phyloP scores from a whole-genome alignment of 306 rosid species.

The Senna siamea region DNA sequence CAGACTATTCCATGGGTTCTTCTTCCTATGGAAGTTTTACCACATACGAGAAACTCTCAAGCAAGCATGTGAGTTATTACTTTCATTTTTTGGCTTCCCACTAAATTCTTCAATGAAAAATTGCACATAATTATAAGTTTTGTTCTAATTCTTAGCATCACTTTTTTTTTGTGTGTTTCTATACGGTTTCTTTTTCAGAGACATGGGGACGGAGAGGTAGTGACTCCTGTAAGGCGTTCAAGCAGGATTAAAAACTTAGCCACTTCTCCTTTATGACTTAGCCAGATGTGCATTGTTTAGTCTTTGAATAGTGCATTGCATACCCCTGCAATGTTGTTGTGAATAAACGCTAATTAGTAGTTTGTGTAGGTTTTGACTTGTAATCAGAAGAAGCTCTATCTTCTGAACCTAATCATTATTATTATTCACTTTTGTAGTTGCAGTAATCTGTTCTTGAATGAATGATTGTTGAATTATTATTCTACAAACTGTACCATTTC shows the following conservation, averaged over 20 bases:
- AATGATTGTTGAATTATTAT: neutral
- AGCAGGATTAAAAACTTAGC: conserved; percentile 34
- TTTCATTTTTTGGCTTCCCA: neutral
- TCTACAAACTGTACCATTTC: neutral
- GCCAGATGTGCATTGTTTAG: neutral
- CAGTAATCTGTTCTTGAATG: neutral
- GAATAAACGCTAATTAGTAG: neutral
- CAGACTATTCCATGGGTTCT: conserved; percentile 63
- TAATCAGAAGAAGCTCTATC: conserved; percentile 39
- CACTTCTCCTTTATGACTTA: conserved; percentile 12
- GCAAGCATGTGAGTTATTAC: conserved; percentile 54
- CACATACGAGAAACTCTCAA: conserved; percentile 63
- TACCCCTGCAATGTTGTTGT: conserved; percentile 8
- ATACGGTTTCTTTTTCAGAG: conserved; percentile 47
- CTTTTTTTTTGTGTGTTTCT: neutral
- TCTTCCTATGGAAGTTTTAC: conserved; percentile 84
- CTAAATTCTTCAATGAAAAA: neutral
- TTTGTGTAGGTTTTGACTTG: neutral
- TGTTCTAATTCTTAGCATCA: neutral
- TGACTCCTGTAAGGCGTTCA: conserved; percentile 90
- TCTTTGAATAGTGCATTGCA: neutral
- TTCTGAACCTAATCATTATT: conserved; percentile 7
- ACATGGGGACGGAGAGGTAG: conserved; percentile 52
- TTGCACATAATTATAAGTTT: too few species aligned
- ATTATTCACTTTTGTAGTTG: neutral